Conservation (phyloP, 371 early-diverging fungal genomes). For the Vairimorpha necatrix region DNA sequence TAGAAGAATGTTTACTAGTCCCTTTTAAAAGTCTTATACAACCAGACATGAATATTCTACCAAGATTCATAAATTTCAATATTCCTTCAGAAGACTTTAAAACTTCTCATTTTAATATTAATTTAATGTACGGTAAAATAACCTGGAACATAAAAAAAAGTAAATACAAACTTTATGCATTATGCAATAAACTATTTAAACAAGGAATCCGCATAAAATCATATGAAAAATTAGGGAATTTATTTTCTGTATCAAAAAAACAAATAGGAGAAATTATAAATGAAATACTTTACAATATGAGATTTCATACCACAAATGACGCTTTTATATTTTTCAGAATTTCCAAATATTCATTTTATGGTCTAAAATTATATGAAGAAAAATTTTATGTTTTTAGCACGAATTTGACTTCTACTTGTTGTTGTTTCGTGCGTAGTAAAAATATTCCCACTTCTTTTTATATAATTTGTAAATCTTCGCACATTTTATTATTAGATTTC, state of each 20-base stretch:
- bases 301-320: neutral
- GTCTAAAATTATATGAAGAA: constrained; percentile 34
- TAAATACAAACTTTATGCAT: no score
- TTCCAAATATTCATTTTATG: constrained; percentile 19
- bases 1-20: no score
- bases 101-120: no score
- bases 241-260: neutral
- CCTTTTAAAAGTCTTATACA: no score
- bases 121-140: no score
- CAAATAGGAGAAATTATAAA: constrained; percentile 10
- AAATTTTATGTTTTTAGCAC: constrained; percentile 11
- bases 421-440: neutral
- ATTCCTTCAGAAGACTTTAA: no score
- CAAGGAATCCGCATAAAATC: no score
- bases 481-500: constrained; percentile 23
- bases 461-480: constrained; percentile 21
- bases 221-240: no score
- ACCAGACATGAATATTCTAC: no score
- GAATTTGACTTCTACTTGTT: neutral
- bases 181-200: no score
- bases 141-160: no score
- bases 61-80: no score
- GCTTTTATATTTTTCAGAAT: constrained; percentile 25
- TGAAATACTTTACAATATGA: neutral
- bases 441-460: neutral